Percentiles rank a stretch among this genome's conserved stretches.
phyloP scores from a whole-genome alignment of 176 grass and related monocot species.

The Avena atlantica region DNA sequence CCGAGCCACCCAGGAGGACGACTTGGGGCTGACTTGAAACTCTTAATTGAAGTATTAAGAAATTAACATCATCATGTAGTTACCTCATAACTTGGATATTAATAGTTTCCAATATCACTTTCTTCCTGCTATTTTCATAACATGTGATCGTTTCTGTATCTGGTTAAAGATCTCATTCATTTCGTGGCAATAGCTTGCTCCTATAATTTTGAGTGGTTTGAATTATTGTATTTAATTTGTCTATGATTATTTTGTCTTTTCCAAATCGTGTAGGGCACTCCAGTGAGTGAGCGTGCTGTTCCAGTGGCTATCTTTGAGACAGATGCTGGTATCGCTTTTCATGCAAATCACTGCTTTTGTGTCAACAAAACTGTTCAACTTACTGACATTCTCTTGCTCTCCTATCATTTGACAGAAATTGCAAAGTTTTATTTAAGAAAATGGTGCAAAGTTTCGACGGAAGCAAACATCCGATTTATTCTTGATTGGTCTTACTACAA shows the following conservation, averaged over 20 bases:
- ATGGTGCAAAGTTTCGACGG: slow-evolving; percentile 93
- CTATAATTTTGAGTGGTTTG: slow-evolving; percentile 37
- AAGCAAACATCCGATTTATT: slow-evolving; percentile 76
- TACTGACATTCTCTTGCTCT: slow-evolving; percentile 38
- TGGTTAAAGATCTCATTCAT: slow-evolving; percentile 33
- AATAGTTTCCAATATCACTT: background rate
- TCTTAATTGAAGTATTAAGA: slow-evolving; percentile 14
- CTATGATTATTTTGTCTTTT: slow-evolving; percentile 45
- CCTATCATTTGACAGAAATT: slow-evolving; percentile 53
- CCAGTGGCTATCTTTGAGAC: slow-evolving; percentile 96
- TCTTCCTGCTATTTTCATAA: slow-evolving; percentile 5
- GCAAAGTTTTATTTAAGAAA: slow-evolving; percentile 87
- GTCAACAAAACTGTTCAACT: slow-evolving; percentile 37
- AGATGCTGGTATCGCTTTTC: slow-evolving; percentile 69
- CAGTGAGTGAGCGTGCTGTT: slow-evolving; percentile 96
- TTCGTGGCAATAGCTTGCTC: slow-evolving; percentile 32
- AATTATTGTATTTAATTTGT: slow-evolving; percentile 31
- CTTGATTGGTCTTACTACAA: slow-evolving; percentile 99
- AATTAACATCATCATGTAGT: slow-evolving; percentile 16
- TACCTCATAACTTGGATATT: slow-evolving; percentile 2
- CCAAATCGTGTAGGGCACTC: slow-evolving; percentile 83
- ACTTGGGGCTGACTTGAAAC: no score
- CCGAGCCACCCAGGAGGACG: no score
- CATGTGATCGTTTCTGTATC: slow-evolving; percentile 32
- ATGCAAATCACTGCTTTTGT: slow-evolving; percentile 33